A percentile compares a stretch with the other conserved stretches of the same genome.
These are phyloP conservation scores for Lepiota brunneoincarnata DNA, from an alignment of 768 basidiomycete species.

Conservation along the genomic window DNA sequence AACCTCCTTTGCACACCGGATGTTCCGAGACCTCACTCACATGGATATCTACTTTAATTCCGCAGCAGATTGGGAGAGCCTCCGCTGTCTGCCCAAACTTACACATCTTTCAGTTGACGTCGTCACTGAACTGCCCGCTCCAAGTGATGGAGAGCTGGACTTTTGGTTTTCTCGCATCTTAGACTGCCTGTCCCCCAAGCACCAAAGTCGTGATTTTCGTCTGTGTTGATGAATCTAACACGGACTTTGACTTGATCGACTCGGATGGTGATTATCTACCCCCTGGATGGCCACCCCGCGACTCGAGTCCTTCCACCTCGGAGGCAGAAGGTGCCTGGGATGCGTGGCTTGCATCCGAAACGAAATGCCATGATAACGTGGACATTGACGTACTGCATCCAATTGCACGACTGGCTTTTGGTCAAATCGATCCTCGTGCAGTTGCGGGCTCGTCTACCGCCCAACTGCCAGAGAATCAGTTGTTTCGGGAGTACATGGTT, in stretches of 20 bases:
- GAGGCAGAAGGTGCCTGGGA: not conserved
- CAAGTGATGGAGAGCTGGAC: not conserved
- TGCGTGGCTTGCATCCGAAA: not conserved
- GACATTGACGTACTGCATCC: constrained; percentile 6
- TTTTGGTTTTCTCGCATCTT: constrained; percentile 4
- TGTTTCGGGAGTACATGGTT: constrained; percentile 1
- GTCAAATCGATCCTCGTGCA: constrained; percentile 6
- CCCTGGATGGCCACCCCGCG: constrained; percentile 6
- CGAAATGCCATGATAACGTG: not conserved
- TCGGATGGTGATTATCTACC: constrained; percentile 3
- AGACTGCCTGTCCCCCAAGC: not conserved
- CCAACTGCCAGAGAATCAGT: not conserved
- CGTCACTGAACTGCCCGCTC: constrained; percentile 2
- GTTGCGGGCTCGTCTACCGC: not conserved
- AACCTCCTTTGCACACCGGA: constrained; percentile 4
- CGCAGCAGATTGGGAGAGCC: constrained; percentile 3
- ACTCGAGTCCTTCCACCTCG: not conserved
- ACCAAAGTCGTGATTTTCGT: constrained; percentile 1
- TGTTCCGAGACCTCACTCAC: constrained; percentile 7
- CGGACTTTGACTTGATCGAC: constrained; percentile 8
- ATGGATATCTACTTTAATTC: constrained; percentile 5
- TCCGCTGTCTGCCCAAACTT: not conserved
- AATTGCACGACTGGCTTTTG: constrained; percentile 3
- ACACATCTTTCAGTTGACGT: constrained; percentile 7
- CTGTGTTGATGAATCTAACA: not conserved